Evolutionary conservation across 495 filamentous ascomycete species (phyloP), one percentile per base, ranked within the genome.

Genomic region (Penicillium pancosmium): DNA sequence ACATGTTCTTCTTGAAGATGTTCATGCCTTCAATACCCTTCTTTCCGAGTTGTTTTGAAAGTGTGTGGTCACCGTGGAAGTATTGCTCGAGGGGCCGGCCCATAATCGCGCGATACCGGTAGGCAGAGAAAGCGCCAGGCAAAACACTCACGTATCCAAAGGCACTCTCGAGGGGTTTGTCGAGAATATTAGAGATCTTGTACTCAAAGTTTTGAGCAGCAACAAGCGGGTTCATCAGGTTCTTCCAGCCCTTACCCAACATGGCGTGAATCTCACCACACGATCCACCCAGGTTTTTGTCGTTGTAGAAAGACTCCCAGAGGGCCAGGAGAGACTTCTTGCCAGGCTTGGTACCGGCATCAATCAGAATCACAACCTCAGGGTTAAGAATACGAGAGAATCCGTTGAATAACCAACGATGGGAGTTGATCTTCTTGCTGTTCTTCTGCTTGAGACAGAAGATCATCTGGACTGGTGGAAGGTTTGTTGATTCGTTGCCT

Each of bases 1-100:
- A 98, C 94, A 98, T 98, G 84, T 98, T 98, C 84, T 98, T 98
- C 81, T 98, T 98, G 86, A 98, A 98, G 62, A 98, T 98, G 67
- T 97, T 97, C 94, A 98, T 98, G 63, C 93, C 94, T 73, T 98
- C 94, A 69, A 98, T 97, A 79, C 94, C 94, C 83, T 98, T 98
- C 78, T 96, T 95, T 38, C 91, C 92, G 44, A 96, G 84, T 52
- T 90, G 84, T 76, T 93, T 93, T 55, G 94, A 95, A 13, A 97
- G 83, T 0, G 94, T 98, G 73, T 98, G 94, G 66, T 98, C 94
- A 79, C 94, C 94, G 70, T 97, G 94, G 84, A 98, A 98, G 70
- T 98, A 98, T 77, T 98, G 94, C 72, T 97, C 93, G 4, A 98
- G 78, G 4, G 94, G 94, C 44, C 94, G 86, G 55, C 94, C 94